These are phyloP conservation scores for Rhizopogon vesiculosus DNA, from an alignment of 768 basidiomycete species.

Conservation along the genomic window DNA sequence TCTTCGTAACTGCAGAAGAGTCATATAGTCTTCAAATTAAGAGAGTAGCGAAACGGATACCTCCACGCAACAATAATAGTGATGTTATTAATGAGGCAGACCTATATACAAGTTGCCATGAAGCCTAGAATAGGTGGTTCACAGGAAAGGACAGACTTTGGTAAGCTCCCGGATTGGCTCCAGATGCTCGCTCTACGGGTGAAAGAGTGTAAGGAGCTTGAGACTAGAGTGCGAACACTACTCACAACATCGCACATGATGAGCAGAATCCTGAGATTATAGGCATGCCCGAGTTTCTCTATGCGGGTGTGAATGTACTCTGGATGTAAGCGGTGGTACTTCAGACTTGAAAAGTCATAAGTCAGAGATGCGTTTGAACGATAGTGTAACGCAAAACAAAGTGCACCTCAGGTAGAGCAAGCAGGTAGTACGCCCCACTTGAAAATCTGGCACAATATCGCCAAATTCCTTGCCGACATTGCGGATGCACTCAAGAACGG, in stretches of 20 bases:
- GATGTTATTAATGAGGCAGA: constrained; percentile 87
- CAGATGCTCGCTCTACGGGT: constrained; percentile 78
- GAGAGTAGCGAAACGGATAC: constrained; percentile 36
- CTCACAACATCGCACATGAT: constrained; percentile 90
- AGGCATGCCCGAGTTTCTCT: constrained; percentile 76
- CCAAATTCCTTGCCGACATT: constrained; percentile 93
- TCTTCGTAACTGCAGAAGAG: constrained; percentile 65
- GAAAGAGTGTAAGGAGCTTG: neutral
- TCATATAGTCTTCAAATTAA: neutral
- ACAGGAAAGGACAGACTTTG: constrained; percentile 44
- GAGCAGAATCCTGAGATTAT: constrained; percentile 80
- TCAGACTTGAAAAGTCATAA: constrained; percentile 48
- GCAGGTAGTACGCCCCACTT: constrained; percentile 91
- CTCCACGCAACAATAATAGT: constrained; percentile 93
- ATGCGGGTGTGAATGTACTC: constrained; percentile 95
- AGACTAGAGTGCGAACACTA: constrained; percentile 1
- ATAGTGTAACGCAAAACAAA: neutral
- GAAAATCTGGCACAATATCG: constrained; percentile 91
- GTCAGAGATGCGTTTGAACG: neutral
- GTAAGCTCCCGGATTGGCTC: constrained; percentile 91
- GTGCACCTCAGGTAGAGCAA: constrained; percentile 84
- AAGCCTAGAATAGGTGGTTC: constrained; percentile 1
- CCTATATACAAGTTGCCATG: constrained; percentile 30
- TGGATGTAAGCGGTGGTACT: constrained; percentile 94
- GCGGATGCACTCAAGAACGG: constrained; percentile 79